These are phyloP conservation scores for Geranium incanum DNA, from an alignment of 441 rosid genomes.

Conservation along the genomic window DNA sequence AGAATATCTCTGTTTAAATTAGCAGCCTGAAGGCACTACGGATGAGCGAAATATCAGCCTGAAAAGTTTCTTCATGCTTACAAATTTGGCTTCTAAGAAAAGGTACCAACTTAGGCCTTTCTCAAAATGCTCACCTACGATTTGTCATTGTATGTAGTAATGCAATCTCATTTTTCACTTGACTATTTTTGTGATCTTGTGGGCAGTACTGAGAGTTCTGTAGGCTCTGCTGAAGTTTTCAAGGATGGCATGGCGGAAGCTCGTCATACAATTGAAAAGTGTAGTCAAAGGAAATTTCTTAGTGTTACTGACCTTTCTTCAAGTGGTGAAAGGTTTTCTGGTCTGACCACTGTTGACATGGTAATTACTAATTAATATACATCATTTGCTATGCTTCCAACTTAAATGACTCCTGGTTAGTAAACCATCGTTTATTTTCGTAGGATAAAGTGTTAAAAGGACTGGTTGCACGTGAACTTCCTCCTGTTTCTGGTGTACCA, in stretches of 20 bases:
- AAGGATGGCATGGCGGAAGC: constrained; percentile 31
- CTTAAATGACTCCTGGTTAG: constrained; percentile 9
- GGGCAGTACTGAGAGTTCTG: constrained; percentile 42
- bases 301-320: constrained; percentile 78
- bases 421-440: constrained; percentile 19
- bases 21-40: constrained; percentile 31
- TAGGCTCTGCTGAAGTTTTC: constrained; percentile 34
- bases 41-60: constrained; percentile 36
- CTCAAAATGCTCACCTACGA: constrained; percentile 8
- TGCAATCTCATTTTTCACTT: constrained; percentile 12
- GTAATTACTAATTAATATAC: constrained; percentile 27
- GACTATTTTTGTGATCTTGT: constrained; percentile 19
- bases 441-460: constrained; percentile 91
- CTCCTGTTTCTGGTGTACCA: constrained; percentile 25
- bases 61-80: constrained; percentile 45
- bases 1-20: neutral
- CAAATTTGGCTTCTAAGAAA: constrained; percentile 47
- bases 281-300: constrained; percentile 56
- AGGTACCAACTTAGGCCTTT: constrained; percentile 37
- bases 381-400: constrained; percentile 16
- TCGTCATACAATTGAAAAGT: constrained; percentile 42
- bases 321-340: constrained; percentile 43
- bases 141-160: neutral
- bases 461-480: constrained; percentile 44
- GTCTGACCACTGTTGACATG: constrained; percentile 57